Base-by-base conservation (phyloP, 306 rosid genomes). In the cucumber (Cucumis sativus) region DNA sequence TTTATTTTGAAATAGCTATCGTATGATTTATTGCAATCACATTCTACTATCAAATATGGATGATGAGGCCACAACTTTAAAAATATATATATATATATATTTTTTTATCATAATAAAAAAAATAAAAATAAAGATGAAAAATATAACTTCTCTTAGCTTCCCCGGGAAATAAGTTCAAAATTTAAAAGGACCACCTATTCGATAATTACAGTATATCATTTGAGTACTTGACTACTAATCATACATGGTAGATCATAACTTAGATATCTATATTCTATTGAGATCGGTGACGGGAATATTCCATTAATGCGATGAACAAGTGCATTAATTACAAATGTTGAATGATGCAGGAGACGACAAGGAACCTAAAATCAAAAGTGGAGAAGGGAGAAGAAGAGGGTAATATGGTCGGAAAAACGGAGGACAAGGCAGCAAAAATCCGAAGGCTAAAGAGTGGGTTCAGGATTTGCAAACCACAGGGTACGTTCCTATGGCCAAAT, bases 391-490 rank as follows among this genome's bases (percentile, higher is more conserved):
- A 23, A 37, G 77, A 58, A 23, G 77, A 59, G 40, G 84, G 84
- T 78, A 77, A 77, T 77, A 75, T 45, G 54, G 80, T 54, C 49
- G 75, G 64, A 49, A 78, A 14, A 30, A 15, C 30, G 47, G 89
- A 94, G 86, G 84, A 84, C 84, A 88, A 83, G 87, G 96, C 89
- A 55, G 81, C 92, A 60, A 92, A 37, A 80, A 91, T 89, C 71
- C 82, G 80, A 71, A 90, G 89, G 82, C 82, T 92, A 75, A 88
- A 79, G 89, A 95, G 97, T 84, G 96, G 97, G 18, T 92, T 95
- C 88, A 83, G 84, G 74, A 88, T 95, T 68, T 90, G 91, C 88
- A 88, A 82, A 83, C 92, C 97, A 76, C 88, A 83, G 30, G 97
- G 96, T 56, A 79, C 84, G 41, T 88, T 88, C 76, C 62, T 85